Evolutionary conservation across 1,139 yeast genomes (phyloP).

Genomic region (Pichia sp.): DNA sequence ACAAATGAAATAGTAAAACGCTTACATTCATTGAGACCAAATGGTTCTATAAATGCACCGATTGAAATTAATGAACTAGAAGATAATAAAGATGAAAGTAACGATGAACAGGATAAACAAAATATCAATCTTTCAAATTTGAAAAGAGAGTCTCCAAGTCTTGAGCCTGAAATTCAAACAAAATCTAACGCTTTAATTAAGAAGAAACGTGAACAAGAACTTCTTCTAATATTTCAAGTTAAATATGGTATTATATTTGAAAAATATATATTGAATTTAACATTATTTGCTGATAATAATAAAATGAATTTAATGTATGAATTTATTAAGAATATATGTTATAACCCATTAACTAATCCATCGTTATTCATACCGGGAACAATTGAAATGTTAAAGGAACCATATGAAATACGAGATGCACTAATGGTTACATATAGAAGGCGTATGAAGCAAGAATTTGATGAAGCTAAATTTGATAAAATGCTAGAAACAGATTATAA

Average conservation of each 20-base stretch:
- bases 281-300: constrained; percentile 21
- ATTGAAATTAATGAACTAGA: constrained; percentile 15
- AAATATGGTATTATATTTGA: constrained; percentile 20
- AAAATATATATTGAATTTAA: constrained; percentile 17
- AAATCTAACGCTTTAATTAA: not conserved
- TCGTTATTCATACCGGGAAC: constrained; percentile 1
- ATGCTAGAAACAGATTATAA: constrained; percentile 20
- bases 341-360: constrained; percentile 16
- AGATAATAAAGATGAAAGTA: constrained; percentile 1
- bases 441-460: constrained; percentile 25
- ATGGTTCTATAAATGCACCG: constrained; percentile 11
- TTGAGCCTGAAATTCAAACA: no score
- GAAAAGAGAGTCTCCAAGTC: no score
- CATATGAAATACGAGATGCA: constrained; percentile 23
- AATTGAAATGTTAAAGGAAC: constrained; percentile 15
- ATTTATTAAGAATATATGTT: constrained; percentile 24
- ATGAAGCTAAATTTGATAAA: constrained; percentile 25
- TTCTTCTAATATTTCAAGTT: constrained; percentile 16
- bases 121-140: not conserved
- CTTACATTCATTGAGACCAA: not conserved
- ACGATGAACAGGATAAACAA: not conserved
- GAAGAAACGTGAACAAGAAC: not conserved
- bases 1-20: constrained; percentile 1
- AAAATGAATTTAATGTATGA: constrained; percentile 26
- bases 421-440: constrained; percentile 23